A percentile compares a stretch with the other conserved stretches of the same genome.
phyloP scores from a whole-genome alignment of 768 basidiomycete species.

The Pisolithus sp. region DNA sequence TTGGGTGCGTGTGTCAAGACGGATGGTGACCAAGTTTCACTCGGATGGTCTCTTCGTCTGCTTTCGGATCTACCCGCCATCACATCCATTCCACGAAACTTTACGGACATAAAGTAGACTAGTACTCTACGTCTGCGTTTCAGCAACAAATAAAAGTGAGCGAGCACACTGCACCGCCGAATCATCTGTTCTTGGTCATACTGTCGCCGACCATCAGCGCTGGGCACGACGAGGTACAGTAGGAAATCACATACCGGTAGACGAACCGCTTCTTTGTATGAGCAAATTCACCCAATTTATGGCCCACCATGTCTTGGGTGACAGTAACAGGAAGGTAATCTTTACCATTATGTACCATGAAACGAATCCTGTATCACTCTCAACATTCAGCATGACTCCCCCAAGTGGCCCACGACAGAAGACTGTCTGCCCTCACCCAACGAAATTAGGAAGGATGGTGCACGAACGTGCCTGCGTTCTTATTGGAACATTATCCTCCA shows the following conservation, averaged over 20 bases:
- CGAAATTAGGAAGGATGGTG: conserved; percentile 92
- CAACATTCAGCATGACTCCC: neutral
- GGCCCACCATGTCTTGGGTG: conserved; percentile 97
- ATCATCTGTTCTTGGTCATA: conserved; percentile 40
- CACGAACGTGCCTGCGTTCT: conserved; percentile 83
- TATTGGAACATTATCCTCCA: conserved; percentile 78
- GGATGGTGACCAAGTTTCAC: neutral
- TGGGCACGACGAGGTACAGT: neutral
- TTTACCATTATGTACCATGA: conserved; percentile 93
- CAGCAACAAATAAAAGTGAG: too few relatives aligned
- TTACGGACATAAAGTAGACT: neutral
- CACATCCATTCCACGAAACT: conserved; percentile 21
- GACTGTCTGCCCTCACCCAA: conserved; percentile 59
- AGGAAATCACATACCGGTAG: conserved; percentile 60
- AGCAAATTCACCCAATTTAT: conserved; percentile 94
- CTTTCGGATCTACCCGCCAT: conserved; percentile 26
- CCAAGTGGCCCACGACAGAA: neutral
- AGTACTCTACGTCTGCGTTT: neutral
- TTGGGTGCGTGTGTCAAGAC: neutral
- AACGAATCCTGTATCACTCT: conserved; percentile 53
- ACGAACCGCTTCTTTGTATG: conserved; percentile 83
- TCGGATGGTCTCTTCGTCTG: neutral
- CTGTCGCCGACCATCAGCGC: neutral
- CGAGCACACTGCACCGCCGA: neutral
- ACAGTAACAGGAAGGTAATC: conserved; percentile 80